These are phyloP conservation scores for Pythium dissotocum DNA, from an alignment of 352 stramenopile genomes.

Conservation along the genomic window DNA sequence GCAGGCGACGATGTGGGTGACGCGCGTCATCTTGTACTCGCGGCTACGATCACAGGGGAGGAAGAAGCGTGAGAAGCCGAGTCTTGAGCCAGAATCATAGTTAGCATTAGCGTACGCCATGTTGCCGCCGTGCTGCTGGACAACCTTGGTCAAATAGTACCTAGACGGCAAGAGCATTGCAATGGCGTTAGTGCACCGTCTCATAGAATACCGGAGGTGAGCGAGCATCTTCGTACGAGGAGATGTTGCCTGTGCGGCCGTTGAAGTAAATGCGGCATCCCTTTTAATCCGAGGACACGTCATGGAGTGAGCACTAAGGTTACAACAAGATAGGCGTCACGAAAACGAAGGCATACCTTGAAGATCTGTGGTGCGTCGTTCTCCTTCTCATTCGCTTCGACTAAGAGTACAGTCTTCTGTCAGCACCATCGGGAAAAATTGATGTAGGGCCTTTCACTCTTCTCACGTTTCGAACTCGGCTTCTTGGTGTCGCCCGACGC, in stretches of 20 bases:
- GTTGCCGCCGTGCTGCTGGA: conserved; percentile 71
- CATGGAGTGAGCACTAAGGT: background rate
- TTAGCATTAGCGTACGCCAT: conserved; percentile 41
- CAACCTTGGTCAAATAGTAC: conserved; percentile 82
- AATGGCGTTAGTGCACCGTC: too few relatives aligned
- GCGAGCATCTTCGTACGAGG: conserved; percentile 43
- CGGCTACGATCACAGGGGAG: conserved; percentile 1
- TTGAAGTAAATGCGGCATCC: conserved; percentile 83
- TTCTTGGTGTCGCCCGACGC: background rate
- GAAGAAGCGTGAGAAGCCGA: background rate
- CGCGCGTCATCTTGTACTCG: conserved; percentile 37
- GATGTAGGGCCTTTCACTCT: background rate
- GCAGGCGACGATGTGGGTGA: conserved; percentile 81
- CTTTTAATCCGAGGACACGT: conserved; percentile 26
- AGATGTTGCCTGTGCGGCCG: conserved; percentile 77
- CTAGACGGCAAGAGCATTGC: conserved; percentile 31
- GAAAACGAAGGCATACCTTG: conserved; percentile 31
- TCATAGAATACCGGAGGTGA: background rate
- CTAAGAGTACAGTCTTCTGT: background rate
- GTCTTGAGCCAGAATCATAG: background rate
- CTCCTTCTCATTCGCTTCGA: conserved; percentile 3
- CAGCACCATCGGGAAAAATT: background rate
- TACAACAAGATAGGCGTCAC: too few relatives aligned
- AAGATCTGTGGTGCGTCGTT: conserved; percentile 43
- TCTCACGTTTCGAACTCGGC: background rate